phyloP scores from a whole-genome alignment of 331 rosid genomes.

The Spiraea crenata region DNA sequence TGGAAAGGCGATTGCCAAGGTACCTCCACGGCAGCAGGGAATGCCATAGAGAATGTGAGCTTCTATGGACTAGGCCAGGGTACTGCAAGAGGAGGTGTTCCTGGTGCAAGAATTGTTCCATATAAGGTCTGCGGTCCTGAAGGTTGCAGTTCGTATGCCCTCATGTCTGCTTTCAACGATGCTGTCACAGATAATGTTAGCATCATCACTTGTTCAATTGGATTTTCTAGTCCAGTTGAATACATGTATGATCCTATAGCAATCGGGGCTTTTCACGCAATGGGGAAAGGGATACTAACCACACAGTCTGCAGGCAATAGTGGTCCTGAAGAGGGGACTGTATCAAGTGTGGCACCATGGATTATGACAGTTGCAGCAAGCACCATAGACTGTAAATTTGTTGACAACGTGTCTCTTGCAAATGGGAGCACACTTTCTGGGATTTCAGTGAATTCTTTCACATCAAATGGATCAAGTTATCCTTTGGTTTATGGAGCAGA shows the following conservation, averaged over 20 bases:
- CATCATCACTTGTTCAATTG: slow-evolving; percentile 30
- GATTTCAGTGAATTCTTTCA: slow-evolving; percentile 11
- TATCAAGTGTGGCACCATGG: slow-evolving; percentile 41
- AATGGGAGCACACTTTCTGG: slow-evolving; percentile 15
- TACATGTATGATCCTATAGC: not conserved
- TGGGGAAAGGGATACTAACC: slow-evolving; percentile 42
- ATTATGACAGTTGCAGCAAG: slow-evolving; percentile 41
- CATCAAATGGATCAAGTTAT: slow-evolving; percentile 7
- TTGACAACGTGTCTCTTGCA: slow-evolving; percentile 43
- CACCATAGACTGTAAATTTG: slow-evolving; percentile 27
- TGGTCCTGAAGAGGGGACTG: slow-evolving; percentile 11
- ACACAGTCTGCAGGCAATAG: slow-evolving; percentile 39
- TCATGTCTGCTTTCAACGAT: slow-evolving; percentile 47
- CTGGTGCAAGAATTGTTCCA: slow-evolving; percentile 44
- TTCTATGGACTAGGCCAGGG: slow-evolving; percentile 33
- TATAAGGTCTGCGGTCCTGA: slow-evolving; percentile 25
- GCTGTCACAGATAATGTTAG: slow-evolving; percentile 50
- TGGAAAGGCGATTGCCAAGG: too few species aligned
- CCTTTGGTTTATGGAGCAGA: slow-evolving; percentile 22
- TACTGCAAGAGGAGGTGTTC: slow-evolving; percentile 42
- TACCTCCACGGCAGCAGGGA: slow-evolving; percentile 38
- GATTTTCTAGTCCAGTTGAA: not conserved
- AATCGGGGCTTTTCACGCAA: slow-evolving; percentile 52
- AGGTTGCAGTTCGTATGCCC: not conserved
- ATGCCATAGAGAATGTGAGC: not conserved